Conservation (phyloP, 1,284 basidiomycete species). For the Moesziomyces sp. region DNA sequence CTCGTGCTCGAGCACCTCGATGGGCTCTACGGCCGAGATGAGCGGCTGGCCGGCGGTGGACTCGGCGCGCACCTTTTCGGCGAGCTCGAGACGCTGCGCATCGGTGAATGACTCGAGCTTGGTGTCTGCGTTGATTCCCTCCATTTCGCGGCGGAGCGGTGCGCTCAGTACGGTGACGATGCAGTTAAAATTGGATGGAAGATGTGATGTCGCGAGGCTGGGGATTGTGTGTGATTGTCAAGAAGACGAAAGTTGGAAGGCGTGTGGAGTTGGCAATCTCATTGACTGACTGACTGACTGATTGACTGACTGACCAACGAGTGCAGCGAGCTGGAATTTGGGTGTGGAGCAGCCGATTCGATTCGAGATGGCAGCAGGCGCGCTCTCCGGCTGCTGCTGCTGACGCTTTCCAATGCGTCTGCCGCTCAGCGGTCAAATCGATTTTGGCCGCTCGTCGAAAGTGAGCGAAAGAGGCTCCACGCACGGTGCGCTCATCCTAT, state of each 20-base stretch:
- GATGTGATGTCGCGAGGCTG: too few species aligned
- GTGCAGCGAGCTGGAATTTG: too few species aligned
- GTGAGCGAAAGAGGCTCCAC: neutral
- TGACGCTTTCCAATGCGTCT: too few species aligned
- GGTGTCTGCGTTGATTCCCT: slow-evolving; percentile 38
- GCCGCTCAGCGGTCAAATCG: neutral
- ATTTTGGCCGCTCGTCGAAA: neutral
- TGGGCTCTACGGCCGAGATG: slow-evolving; percentile 46
- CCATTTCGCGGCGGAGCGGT: slow-evolving; percentile 10
- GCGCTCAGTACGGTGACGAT: neutral
- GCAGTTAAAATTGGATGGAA: neutral
- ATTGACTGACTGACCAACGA: too few species aligned
- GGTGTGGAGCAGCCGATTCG: too few species aligned
- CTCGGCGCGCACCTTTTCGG: slow-evolving; percentile 42
- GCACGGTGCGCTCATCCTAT: neutral
- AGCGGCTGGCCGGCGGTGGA: slow-evolving; percentile 34
- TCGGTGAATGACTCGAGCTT: slow-evolving; percentile 45
- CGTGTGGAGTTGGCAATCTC: too few species aligned
- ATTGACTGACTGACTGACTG: too few species aligned
- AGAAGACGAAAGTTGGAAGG: too few species aligned
- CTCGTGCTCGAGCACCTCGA: slow-evolving; percentile 47
- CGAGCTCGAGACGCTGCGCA: slow-evolving; percentile 49
- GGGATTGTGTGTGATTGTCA: too few species aligned
- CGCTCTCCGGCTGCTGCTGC: too few species aligned
- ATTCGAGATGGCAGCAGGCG: too few species aligned